Evolutionary conservation across 768 basidiomycete genomes (phyloP).

Genomic region (Mycena latifolia): DNA sequence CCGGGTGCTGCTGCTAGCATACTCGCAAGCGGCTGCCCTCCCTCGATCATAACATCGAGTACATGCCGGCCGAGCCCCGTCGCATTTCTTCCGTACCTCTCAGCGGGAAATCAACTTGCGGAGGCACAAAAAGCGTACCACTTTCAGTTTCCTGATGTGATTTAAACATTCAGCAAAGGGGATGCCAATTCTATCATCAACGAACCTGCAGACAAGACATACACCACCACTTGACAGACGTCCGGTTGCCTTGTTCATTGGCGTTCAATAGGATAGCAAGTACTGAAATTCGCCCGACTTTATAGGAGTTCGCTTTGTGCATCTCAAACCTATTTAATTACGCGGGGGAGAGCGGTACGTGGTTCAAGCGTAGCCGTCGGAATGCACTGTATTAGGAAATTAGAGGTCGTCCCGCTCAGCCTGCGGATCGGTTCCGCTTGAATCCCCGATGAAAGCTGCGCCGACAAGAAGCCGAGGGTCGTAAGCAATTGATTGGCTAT

Average conservation of each 20-base stretch:
- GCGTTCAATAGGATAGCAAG: not conserved
- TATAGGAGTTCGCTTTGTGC: constrained; percentile 2
- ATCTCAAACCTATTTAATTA: too few species aligned
- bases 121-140: not conserved
- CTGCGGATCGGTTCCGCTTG: too few species aligned
- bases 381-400: too few species aligned
- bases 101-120: not conserved
- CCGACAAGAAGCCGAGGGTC: too few species aligned
- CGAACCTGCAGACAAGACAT: constrained; percentile 36
- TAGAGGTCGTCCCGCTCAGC: too few species aligned
- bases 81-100: constrained; percentile 51
- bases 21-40: constrained; percentile 59
- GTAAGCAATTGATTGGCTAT: too few species aligned
- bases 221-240: constrained; percentile 26
- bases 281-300: not conserved
- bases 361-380: too few species aligned
- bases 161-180: not conserved
- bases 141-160: constrained; percentile 19
- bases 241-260: constrained; percentile 10
- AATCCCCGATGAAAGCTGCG: too few species aligned
- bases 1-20: constrained; percentile 49
- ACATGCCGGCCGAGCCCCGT: constrained; percentile 57
- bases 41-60: constrained; percentile 53
- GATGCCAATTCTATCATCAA: not conserved
- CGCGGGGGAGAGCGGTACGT: too few species aligned